Evolutionary conservation across 495 filamentous ascomycete species (phyloP).

Genomic region (Amphirosellinia nigrospora): DNA sequence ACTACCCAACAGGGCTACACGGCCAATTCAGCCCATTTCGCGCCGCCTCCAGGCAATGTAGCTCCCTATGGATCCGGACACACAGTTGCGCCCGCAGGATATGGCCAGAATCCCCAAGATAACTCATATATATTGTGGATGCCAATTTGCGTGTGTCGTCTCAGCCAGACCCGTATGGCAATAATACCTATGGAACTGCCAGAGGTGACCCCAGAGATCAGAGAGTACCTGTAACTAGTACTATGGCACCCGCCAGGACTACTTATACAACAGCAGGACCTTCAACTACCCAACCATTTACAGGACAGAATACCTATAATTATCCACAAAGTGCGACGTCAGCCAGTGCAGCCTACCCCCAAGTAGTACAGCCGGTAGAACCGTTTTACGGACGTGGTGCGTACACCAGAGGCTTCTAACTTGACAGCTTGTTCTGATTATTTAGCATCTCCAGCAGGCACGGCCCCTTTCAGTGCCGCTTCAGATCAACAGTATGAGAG

Average conservation of each 20-base stretch:
- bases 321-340: constrained; percentile 44
- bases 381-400: constrained; percentile 59
- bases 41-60: constrained; percentile 23
- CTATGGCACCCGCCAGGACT: constrained; percentile 36
- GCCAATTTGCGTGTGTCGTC: constrained; percentile 33
- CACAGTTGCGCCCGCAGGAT: constrained; percentile 29
- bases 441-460: constrained; percentile 59
- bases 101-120: constrained; percentile 39
- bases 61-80: constrained; percentile 22
- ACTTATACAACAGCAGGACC: constrained; percentile 43
- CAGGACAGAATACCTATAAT: constrained; percentile 34
- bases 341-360: constrained; percentile 37
- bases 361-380: constrained; percentile 49
- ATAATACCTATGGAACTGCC: constrained; percentile 35
- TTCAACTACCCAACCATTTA: constrained; percentile 37
- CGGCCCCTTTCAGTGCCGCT: constrained; percentile 47
- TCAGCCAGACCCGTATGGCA: constrained; percentile 33
- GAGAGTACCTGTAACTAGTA: constrained; percentile 38
- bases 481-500: constrained; percentile 44
- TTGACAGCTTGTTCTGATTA: constrained; percentile 51
- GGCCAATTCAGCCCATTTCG: constrained; percentile 30
- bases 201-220: constrained; percentile 35
- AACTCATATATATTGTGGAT: constrained; percentile 39
- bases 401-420: constrained; percentile 47
- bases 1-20: constrained; percentile 39